These are phyloP conservation scores for Closterium sp. DNA, from an alignment of 139 green algal species.

Conservation along the genomic window DNA sequence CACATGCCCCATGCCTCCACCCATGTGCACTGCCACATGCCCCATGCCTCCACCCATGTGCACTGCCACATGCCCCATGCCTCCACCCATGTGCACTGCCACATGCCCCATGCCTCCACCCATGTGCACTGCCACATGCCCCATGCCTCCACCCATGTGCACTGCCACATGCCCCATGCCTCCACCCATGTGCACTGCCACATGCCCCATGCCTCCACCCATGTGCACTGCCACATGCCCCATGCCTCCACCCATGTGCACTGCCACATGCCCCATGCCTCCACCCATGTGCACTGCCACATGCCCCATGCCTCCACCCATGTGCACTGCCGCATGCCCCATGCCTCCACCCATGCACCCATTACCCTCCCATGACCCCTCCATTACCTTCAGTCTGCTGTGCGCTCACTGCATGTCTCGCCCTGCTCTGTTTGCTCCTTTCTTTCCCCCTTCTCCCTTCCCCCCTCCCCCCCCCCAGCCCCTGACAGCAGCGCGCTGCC, in stretches of 20 bases:
- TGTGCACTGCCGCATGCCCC: no score
- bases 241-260: background rate
- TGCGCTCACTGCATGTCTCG: background rate
- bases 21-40: background rate
- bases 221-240: no score
- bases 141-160: background rate
- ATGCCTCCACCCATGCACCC: no score
- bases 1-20: no score
- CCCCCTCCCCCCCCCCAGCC: background rate
- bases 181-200: no score
- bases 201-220: background rate
- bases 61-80: no score
- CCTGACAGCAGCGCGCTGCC: background rate
- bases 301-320: no score
- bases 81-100: no score
- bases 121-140: no score
- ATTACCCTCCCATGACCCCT: background rate
- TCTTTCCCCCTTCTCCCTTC: background rate
- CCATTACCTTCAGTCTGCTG: background rate
- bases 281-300: background rate
- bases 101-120: no score
- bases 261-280: no score
- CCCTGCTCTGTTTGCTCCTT: background rate
- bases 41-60: background rate
- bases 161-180: no score